Base-by-base conservation (phyloP, 768 basidiomycete species). In the Chiua virens region DNA sequence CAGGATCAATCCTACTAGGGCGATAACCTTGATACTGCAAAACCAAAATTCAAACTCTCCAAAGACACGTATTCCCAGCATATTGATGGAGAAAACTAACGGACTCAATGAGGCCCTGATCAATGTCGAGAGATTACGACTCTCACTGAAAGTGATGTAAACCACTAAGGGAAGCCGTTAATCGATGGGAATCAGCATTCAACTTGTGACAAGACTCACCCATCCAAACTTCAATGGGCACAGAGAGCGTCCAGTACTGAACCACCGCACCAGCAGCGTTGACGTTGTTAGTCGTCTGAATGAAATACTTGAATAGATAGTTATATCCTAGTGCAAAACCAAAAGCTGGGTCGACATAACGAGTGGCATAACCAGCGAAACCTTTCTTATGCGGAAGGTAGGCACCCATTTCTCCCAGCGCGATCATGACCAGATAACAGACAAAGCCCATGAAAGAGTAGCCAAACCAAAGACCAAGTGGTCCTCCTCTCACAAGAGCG, bases 301-400 rank as follows among this genome's bases (percentile, higher is more conserved):
- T 78, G 14, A 85, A 66, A 73, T 83, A 74, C 76, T 82, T 82
- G 52, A 78, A 62, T 38, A 85, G 68, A 60, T 85, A 83, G 62
- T 84, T 85, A 37, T 40, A 53, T 42, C 45, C 54, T 38, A 56
- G 59, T 15, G 81, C 83, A 63, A 87, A 86, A 35, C 82, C 84
- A 40, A 85, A 74, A 20, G 84, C 83, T 45, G 85, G 84, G 63
- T 86, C 85, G 20, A 81, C 79, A 58, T 83, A 84, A 42, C 85
- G 79, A 2, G 82, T 79, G 0, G 83, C 82, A 59, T 84, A 83
- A 3, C 82, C 82, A 46, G 67, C 58, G 54, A 72, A 76, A 3
- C 80, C 83, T 54, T 81, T 81, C 65, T 85, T 84, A 67, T 82
- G 80, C 15, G 80, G 80, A 36, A 80, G 63, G 59, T 74, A 71